Percentiles rank a stretch among this genome's conserved stretches.
phyloP scores from a whole-genome alignment of 1,139 yeast genomes.

The Geotrichum histeridarum region DNA sequence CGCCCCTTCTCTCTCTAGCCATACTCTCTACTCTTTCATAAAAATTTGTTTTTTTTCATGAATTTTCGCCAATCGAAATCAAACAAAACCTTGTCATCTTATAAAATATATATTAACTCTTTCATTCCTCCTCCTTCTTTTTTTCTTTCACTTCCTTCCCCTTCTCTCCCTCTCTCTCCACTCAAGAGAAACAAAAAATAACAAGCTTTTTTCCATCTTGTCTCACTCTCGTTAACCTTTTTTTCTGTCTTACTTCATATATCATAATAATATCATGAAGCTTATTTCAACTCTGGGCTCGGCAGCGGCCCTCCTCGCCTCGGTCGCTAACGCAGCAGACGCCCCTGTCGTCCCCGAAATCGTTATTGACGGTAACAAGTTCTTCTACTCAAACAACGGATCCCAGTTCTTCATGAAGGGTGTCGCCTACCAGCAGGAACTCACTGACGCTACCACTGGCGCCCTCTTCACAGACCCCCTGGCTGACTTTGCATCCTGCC shows the following conservation, averaged over 20 bases:
- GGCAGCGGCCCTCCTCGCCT: constrained; percentile 17
- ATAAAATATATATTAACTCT: not conserved
- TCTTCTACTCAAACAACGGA: constrained; percentile 73
- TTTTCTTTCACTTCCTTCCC: constrained; percentile 3
- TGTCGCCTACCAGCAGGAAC: constrained; percentile 75
- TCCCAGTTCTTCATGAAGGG: constrained; percentile 79
- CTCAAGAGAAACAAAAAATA: too few species aligned
- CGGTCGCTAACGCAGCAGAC: constrained; percentile 25
- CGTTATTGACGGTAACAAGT: constrained; percentile 48
- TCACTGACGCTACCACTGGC: constrained; percentile 49
- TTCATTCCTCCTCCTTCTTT: constrained; percentile 4
- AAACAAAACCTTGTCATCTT: not conserved
- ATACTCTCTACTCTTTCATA: too few species aligned
- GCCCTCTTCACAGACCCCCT: constrained; percentile 62
- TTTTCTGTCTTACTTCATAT: too few species aligned
- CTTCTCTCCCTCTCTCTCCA: constrained; percentile 1
- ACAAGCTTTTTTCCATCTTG: not conserved
- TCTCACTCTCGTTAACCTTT: constrained; percentile 5
- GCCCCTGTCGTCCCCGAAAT: constrained; percentile 28
- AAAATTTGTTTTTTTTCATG: too few species aligned
- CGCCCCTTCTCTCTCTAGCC: too few species aligned
- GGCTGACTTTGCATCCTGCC: constrained; percentile 60
- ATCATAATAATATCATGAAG: too few species aligned
- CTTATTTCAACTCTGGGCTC: constrained; percentile 9
- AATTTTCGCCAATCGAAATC: too few species aligned